Evolutionary conservation across 2,329 filamentous ascomycete genomes (phyloP).

Genomic region (Colletotrichum sp.): DNA sequence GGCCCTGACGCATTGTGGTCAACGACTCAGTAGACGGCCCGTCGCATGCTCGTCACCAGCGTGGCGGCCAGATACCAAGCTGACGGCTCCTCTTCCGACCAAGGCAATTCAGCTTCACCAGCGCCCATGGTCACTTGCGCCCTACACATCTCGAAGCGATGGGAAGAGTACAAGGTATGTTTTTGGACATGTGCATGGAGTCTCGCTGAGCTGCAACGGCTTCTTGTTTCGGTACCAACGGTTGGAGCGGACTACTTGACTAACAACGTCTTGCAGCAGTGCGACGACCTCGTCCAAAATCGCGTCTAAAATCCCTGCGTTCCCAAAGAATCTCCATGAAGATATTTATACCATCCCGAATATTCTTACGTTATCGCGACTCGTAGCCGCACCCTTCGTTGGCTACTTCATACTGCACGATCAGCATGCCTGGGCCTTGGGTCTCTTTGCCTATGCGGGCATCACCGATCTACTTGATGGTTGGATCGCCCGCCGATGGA

Average conservation of each 20-base stretch:
- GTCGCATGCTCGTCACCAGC: neutral
- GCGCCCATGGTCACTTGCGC: neutral
- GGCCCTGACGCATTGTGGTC: neutral
- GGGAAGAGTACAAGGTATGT: neutral
- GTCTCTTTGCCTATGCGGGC: constrained; percentile 90
- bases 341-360: constrained; percentile 99
- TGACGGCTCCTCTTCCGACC: neutral
- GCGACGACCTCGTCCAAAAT: neutral
- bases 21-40: neutral
- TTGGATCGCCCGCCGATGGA: constrained; percentile 88
- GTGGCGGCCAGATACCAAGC: neutral
- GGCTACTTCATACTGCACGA: constrained; percentile 90
- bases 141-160: neutral
- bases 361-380: constrained; percentile 84
- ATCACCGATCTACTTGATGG: constrained; percentile 93
- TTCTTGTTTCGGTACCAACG: neutral
- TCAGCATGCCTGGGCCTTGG: constrained; percentile 78
- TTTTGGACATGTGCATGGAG: neutral
- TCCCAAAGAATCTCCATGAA: constrained; percentile 59
- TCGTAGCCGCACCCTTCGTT: constrained; percentile 81
- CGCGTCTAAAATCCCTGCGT: neutral
- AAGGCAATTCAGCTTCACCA: neutral
- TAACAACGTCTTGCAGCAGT: neutral
- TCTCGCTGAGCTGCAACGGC: neutral
- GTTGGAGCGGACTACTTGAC: neutral